phyloP scores from a whole-genome alignment of 148 eudicot genomes.

The Nepenthes mirabilis region DNA sequence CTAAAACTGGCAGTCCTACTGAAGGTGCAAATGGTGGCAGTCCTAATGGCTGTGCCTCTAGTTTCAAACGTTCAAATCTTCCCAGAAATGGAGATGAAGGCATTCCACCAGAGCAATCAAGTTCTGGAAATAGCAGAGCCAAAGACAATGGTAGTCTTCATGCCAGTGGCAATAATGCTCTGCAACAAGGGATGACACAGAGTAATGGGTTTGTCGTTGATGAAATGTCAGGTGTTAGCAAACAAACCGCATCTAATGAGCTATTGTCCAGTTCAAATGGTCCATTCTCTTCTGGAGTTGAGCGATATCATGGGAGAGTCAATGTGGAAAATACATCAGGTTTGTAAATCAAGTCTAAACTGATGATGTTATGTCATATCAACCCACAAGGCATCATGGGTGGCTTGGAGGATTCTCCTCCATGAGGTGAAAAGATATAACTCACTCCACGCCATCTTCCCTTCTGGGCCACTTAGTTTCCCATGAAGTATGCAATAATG shows the following conservation, averaged over 20 bases:
- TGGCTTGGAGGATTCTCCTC: too few species aligned
- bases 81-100: conserved; percentile 25
- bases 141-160: conserved; percentile 30
- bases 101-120: conserved; percentile 22
- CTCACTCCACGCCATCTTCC: neutral
- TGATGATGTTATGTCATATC: neutral
- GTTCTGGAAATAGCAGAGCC: conserved; percentile 29
- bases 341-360: conserved; percentile 12
- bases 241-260: conserved; percentile 19
- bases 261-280: conserved; percentile 12
- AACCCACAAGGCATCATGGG: too few species aligned
- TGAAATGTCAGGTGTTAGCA: conserved; percentile 16
- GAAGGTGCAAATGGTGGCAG: conserved; percentile 26
- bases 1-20: conserved; percentile 7
- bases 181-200: conserved; percentile 23
- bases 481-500: neutral
- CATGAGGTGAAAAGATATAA: neutral
- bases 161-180: conserved; percentile 18
- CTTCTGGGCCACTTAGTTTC: neutral
- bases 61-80: conserved; percentile 19
- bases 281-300: conserved; percentile 20
- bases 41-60: conserved; percentile 19
- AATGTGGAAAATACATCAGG: conserved; percentile 33
- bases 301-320: conserved; percentile 26
- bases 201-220: conserved; percentile 14